These are phyloP conservation scores for Paracorniculantispora psalliotae DNA, from an alignment of 2,329 filamentous ascomycete genomes.

Conservation along the genomic window DNA sequence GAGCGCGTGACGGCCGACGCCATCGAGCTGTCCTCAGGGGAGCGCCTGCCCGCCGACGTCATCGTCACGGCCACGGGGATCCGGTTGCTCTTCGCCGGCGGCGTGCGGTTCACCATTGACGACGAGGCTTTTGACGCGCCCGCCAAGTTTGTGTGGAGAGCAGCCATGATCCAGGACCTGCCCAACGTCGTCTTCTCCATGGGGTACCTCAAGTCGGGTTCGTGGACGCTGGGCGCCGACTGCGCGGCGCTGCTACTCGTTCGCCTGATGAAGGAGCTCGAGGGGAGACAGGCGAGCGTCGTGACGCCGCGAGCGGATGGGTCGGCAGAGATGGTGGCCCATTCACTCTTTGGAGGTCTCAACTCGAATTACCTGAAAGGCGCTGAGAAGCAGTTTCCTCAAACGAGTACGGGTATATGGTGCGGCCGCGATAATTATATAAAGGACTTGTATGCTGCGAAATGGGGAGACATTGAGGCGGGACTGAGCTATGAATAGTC, in stretches of 20 bases:
- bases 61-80: constrained; percentile 67
- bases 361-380: constrained; percentile 4
- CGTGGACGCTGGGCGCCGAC: constrained; percentile 65
- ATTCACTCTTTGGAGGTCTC: background rate
- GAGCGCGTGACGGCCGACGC: constrained; percentile 43
- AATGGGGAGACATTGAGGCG: background rate
- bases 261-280: background rate
- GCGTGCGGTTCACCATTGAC: constrained; percentile 49
- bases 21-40: constrained; percentile 43
- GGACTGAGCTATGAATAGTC: constrained; percentile 40
- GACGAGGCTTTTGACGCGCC: constrained; percentile 43
- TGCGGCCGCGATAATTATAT: background rate
- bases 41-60: constrained; percentile 55
- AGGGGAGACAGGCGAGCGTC: background rate
- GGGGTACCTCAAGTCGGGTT: constrained; percentile 57
- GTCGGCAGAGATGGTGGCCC: background rate
- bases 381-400: background rate
- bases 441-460: constrained; percentile 1
- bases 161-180: constrained; percentile 59
- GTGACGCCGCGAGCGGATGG: background rate
- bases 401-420: constrained; percentile 5
- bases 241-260: constrained; percentile 32
- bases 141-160: constrained; percentile 57
- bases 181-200: constrained; percentile 59
- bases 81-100: constrained; percentile 54